Evolutionary conservation across 2,329 filamentous ascomycete genomes (phyloP).

Genomic region (Alternaria sp.): DNA sequence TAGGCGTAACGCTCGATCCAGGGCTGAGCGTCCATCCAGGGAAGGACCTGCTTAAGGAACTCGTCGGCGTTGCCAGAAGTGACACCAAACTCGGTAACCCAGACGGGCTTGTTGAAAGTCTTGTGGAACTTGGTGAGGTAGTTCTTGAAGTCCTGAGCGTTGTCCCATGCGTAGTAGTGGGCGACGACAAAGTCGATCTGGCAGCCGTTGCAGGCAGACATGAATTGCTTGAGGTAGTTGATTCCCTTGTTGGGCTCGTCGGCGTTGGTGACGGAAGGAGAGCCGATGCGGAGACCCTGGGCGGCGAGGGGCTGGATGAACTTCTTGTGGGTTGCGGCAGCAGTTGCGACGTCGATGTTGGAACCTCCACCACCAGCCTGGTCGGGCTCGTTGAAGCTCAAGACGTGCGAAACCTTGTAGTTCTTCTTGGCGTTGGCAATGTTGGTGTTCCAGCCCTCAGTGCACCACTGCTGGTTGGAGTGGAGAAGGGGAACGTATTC

Average conservation of each 20-base stretch:
- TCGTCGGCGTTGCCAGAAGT: slow-evolving; percentile 28
- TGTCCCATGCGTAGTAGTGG: slow-evolving; percentile 47
- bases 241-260: slow-evolving; percentile 32
- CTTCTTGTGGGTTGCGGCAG: slow-evolving; percentile 31
- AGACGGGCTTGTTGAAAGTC: slow-evolving; percentile 39
- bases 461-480: slow-evolving; percentile 36
- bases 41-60: slow-evolving; percentile 42
- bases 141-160: slow-evolving; percentile 42
- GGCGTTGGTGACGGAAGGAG: slow-evolving; percentile 46
- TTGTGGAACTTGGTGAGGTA: slow-evolving; percentile 47
- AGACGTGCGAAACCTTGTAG: slow-evolving; percentile 39
- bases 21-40: slow-evolving; percentile 42
- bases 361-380: slow-evolving; percentile 38
- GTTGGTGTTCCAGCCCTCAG: slow-evolving; percentile 34
- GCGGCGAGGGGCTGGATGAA: slow-evolving; percentile 35
- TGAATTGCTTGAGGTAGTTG: slow-evolving; percentile 40
- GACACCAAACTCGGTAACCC: slow-evolving; percentile 47
- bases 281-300: slow-evolving; percentile 39
- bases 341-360: slow-evolving; percentile 31
- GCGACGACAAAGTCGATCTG: slow-evolving; percentile 44
- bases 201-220: slow-evolving; percentile 34
- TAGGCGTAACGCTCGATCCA: slow-evolving; percentile 46
- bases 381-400: slow-evolving; percentile 50
- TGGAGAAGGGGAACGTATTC: slow-evolving; percentile 67
- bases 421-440: slow-evolving; percentile 35